Evolutionary conservation across 202 grass and related monocot genomes (phyloP), one percentile per base, ranked within the genome.

Genomic region (Panicum hallii): DNA sequence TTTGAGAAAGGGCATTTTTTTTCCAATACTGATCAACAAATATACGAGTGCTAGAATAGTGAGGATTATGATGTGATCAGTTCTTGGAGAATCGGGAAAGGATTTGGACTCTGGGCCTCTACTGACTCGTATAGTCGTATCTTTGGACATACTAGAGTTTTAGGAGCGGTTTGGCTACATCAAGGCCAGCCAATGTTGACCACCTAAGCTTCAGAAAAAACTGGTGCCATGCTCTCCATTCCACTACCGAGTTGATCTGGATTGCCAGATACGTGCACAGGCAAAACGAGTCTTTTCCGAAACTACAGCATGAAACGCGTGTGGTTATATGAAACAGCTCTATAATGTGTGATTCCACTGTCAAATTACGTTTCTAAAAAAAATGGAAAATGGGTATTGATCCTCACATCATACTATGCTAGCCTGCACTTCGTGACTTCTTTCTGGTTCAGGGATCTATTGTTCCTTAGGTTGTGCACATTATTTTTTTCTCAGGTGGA

Each of bases 381-480:
- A 19, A 68, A 23, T 0, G 44, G 14, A 12, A 17, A 57, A 7
- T 41, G 22, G 55, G 63, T 15, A 55, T 47, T 83, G 46, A 38
- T 41, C 72, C 79, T 79, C 40, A 40, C 66, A 55, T 71, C 9
- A 70, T 15, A 26, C 41, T 20, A 26, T 26, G 61, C 11, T 63
- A 70, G 6, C 46, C 19, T 83, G 34, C 11, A 75, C 19, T 30
- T 87, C 80, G 11, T 62, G 36, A 66, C 17, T 79, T 17, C 28
- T 87, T 79, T 19, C 55, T 43, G 67, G 20, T 67, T 84, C 68
- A 80, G 50, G 67, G 45, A 70, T 84, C 36, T 19, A 63, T 68
- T 81, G 20, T 38, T 75, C 9, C 34, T 61, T 69, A 48, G 4
- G 70, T 28, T 75, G 41, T 55, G 58, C 42, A 52, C 66, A 44